phyloP scores from a whole-genome alignment of 2,329 filamentous ascomycete species.

The Sordariomycetes sp. region DNA sequence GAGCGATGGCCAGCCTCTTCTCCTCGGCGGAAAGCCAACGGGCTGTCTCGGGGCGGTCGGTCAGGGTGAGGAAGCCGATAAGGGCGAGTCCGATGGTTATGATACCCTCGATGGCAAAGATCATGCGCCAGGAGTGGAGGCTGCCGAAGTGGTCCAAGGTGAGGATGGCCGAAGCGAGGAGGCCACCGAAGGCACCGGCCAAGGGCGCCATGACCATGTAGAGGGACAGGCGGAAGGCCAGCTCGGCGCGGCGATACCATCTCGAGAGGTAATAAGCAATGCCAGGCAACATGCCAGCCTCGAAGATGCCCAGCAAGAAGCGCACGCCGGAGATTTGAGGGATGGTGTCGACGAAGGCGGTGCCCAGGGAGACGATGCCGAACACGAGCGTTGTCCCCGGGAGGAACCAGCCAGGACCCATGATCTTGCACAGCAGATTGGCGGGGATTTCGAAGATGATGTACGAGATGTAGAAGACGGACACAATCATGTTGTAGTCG shows the following conservation, averaged over 20 bases:
- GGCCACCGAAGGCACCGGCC: slow-evolving; percentile 62
- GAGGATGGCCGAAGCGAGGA: slow-evolving; percentile 56
- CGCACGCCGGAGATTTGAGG: slow-evolving; percentile 48
- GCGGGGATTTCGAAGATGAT: slow-evolving; percentile 64
- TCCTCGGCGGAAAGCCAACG: slow-evolving; percentile 57
- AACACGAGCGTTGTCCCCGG: slow-evolving; percentile 54
- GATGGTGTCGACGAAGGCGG: slow-evolving; percentile 52
- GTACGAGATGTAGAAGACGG: slow-evolving; percentile 64
- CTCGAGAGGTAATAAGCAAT: slow-evolving; percentile 65
- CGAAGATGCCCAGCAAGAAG: slow-evolving; percentile 60
- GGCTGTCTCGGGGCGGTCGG: slow-evolving; percentile 60
- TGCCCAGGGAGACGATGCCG: slow-evolving; percentile 53
- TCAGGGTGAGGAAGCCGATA: slow-evolving; percentile 54
- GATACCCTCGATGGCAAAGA: slow-evolving; percentile 62
- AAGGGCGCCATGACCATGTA: slow-evolving; percentile 65
- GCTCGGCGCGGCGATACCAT: slow-evolving; percentile 62
- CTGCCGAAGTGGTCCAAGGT: slow-evolving; percentile 48
- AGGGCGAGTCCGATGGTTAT: slow-evolving; percentile 44
- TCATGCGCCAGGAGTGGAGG: slow-evolving; percentile 55
- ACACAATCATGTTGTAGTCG: slow-evolving; percentile 62
- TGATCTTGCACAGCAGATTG: slow-evolving; percentile 60
- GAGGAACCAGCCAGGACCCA: slow-evolving; percentile 66
- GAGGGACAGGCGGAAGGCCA: slow-evolving; percentile 57
- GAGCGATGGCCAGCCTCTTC: slow-evolving; percentile 55
- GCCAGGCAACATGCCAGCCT: slow-evolving; percentile 65